A percentile compares a stretch with the other conserved stretches of the same genome.
These are phyloP conservation scores for Aspergillus uvarum DNA, from an alignment of 2,329 filamentous ascomycete species.

Conservation along the genomic window DNA sequence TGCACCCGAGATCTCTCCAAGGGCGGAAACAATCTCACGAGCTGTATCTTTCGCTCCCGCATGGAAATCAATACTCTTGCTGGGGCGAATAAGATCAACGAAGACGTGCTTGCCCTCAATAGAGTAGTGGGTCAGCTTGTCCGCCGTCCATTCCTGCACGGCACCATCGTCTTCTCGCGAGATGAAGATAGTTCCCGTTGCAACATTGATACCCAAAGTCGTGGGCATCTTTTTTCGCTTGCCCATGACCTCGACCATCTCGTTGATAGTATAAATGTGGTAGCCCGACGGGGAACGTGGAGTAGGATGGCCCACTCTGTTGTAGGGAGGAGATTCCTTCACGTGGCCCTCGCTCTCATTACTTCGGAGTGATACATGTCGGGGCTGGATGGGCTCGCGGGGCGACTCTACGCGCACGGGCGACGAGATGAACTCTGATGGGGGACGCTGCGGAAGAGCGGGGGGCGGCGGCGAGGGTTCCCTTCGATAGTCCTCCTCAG, in stretches of 20 bases:
- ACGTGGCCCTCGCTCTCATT: constrained; percentile 42
- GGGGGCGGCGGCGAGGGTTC: constrained; percentile 50
- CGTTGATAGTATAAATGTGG: constrained; percentile 94
- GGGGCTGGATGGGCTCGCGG: constrained; percentile 54
- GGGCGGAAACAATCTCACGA: constrained; percentile 81
- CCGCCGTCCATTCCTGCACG: constrained; percentile 88
- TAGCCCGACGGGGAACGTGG: constrained; percentile 72
- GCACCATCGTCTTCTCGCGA: constrained; percentile 83
- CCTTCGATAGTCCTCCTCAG: constrained; percentile 61
- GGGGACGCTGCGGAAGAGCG: constrained; percentile 62
- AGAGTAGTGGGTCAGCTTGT: constrained; percentile 95
- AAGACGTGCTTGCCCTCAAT: constrained; percentile 98
- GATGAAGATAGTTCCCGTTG: constrained; percentile 85
- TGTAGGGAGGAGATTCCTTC: constrained; percentile 57
- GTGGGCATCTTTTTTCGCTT: constrained; percentile 98
- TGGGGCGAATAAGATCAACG: constrained; percentile 84
- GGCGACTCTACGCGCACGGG: constrained; percentile 60
- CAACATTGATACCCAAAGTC: constrained; percentile 89
- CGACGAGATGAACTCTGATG: constrained; percentile 55
- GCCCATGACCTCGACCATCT: constrained; percentile 95
- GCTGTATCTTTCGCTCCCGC: constrained; percentile 96
- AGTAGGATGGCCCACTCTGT: constrained; percentile 51
- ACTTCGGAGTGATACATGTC: constrained; percentile 39
- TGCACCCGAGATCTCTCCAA: constrained; percentile 87
- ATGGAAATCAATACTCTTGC: constrained; percentile 94